phyloP scores from a whole-genome alignment of 305 asterid species.

The Fraxinus albicans region DNA sequence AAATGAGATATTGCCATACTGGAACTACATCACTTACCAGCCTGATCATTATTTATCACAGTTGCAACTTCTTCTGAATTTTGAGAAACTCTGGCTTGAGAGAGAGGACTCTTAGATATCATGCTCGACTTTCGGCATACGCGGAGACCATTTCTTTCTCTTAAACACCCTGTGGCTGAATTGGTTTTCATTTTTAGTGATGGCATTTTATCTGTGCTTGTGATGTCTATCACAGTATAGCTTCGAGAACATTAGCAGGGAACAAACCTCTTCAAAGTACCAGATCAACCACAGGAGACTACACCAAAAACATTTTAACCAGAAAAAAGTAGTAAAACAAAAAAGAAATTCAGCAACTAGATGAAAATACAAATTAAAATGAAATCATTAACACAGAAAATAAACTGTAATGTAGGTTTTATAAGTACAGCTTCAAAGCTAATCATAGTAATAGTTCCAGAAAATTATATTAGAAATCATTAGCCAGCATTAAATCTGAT shows the following conservation, averaged over 20 bases:
- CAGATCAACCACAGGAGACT: constrained; percentile 45
- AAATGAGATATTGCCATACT: not conserved
- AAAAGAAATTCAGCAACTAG: constrained; percentile 6
- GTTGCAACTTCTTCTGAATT: constrained; percentile 38
- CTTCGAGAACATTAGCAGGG: constrained; percentile 38
- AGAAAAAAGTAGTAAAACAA: constrained; percentile 7
- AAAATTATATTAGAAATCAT: not conserved
- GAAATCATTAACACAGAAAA: not conserved
- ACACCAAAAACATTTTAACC: constrained; percentile 20
- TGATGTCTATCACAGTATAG: constrained; percentile 35
- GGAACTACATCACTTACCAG: constrained; percentile 45
- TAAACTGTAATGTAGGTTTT: not conserved
- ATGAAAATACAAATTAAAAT: not conserved
- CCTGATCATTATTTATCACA: constrained; percentile 40
- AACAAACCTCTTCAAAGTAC: constrained; percentile 32
- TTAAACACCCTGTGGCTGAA: constrained; percentile 47
- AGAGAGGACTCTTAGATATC: constrained; percentile 72
- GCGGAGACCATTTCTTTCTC: constrained; percentile 67
- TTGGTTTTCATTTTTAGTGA: constrained; percentile 79
- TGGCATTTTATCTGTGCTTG: constrained; percentile 73
- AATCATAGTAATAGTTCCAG: not conserved
- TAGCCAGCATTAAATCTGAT: not conserved
- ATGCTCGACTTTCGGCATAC: constrained; percentile 65
- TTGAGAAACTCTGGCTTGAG: constrained; percentile 45
- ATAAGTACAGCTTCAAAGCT: not conserved